These are phyloP conservation scores for Eutrema salsugineum DNA, from an alignment of 441 rosid species.

Conservation along the genomic window DNA sequence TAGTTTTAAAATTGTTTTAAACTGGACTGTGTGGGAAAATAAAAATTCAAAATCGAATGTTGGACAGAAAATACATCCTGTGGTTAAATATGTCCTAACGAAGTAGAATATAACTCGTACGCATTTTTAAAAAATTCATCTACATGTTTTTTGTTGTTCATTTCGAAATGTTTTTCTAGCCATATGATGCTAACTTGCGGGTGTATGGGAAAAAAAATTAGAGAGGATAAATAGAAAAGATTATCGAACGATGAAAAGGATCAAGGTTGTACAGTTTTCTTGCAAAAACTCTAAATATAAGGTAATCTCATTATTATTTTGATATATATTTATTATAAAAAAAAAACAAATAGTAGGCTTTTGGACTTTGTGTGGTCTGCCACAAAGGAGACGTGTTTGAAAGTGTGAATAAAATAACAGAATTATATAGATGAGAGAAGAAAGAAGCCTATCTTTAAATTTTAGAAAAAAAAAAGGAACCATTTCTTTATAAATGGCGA, in stretches of 20 bases:
- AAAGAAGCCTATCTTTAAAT: slow-evolving; percentile 12
- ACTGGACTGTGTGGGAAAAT: background rate
- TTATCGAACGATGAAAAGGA: background rate
- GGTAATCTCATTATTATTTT: background rate
- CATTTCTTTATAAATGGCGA: slow-evolving; percentile 10
- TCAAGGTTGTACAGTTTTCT: background rate
- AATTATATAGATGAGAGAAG: background rate
- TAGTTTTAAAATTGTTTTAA: background rate
- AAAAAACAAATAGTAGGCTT: slow-evolving; percentile 6
- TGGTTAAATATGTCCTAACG: background rate
- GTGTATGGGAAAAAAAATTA: background rate
- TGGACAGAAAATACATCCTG: background rate
- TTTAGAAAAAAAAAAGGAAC: background rate
- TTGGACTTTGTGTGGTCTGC: slow-evolving; percentile 28
- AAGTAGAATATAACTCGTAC: background rate
- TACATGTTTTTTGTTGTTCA: background rate
- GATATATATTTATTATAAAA: background rate
- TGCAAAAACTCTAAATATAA: background rate
- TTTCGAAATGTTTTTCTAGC: background rate
- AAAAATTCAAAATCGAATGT: background rate
- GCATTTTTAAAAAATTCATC: background rate
- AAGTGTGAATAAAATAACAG: slow-evolving; percentile 20
- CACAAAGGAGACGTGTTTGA: slow-evolving; percentile 30
- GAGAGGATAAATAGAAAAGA: background rate
- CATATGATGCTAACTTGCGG: slow-evolving; percentile 9